phyloP scores from a whole-genome alignment of 2,329 filamentous ascomycete genomes.

The Volutella citrinella region DNA sequence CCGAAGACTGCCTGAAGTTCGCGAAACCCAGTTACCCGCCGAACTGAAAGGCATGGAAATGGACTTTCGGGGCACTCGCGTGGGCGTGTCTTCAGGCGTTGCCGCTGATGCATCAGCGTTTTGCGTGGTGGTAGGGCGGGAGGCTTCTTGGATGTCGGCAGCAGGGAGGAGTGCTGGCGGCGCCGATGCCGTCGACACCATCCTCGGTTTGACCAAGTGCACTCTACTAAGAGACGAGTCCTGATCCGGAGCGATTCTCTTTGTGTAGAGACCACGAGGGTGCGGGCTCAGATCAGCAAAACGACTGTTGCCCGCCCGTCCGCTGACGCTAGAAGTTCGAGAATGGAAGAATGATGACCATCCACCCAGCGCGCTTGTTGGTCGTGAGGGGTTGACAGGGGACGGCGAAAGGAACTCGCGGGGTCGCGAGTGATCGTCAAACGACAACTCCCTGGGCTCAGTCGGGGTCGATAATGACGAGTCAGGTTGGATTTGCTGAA shows the following conservation, averaged over 20 bases:
- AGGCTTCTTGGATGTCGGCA: constrained; percentile 22
- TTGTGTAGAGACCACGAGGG: constrained; percentile 14
- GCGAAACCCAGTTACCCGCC: constrained; percentile 54
- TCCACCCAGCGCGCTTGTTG: constrained; percentile 16
- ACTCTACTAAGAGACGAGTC: constrained; percentile 23
- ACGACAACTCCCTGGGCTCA: constrained; percentile 30
- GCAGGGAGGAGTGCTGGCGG: constrained; percentile 19
- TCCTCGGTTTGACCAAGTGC: constrained; percentile 35
- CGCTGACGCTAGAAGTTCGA: constrained; percentile 26
- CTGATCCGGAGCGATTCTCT: too few species aligned
- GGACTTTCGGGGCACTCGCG: constrained; percentile 48
- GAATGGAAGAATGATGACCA: constrained; percentile 61
- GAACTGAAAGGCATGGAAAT: constrained; percentile 60
- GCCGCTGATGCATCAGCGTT: constrained; percentile 12
- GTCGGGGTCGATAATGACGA: constrained; percentile 22
- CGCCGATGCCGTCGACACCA: constrained; percentile 29
- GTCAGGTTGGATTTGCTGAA: constrained; percentile 51
- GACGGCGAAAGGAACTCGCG: constrained; percentile 28
- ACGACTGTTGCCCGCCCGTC: constrained; percentile 20
- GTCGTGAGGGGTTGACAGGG: constrained; percentile 17
- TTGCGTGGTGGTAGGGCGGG: constrained; percentile 9
- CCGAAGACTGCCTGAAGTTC: constrained; percentile 52
- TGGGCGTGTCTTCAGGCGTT: constrained; percentile 38
- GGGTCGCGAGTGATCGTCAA: constrained; percentile 32
- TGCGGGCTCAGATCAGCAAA: constrained; percentile 26